Conservation (phyloP, 305 asterid species). For the Fraxinus dipetala region DNA sequence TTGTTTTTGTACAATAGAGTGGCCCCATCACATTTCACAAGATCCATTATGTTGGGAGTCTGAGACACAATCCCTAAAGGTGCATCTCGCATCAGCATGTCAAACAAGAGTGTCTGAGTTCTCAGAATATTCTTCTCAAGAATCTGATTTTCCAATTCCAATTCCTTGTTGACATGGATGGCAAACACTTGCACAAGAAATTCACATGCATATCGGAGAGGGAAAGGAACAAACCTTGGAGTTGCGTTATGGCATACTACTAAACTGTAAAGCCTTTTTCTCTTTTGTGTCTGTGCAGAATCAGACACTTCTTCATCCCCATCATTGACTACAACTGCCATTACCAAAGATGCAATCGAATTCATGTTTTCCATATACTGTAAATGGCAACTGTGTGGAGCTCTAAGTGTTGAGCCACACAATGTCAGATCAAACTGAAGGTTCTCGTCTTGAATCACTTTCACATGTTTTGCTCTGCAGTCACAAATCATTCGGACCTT, state of each 20-base stretch:
- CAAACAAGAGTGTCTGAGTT: conserved; percentile 88
- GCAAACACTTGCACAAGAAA: conserved; percentile 89
- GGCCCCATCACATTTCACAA: conserved; percentile 92
- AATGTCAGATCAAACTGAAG: conserved; percentile 68
- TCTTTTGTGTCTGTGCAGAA: conserved; percentile 50
- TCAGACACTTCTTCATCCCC: conserved; percentile 64
- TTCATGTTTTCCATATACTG: conserved; percentile 95
- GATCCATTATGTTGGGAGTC: conserved; percentile 89
- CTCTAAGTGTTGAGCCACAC: conserved; percentile 87
- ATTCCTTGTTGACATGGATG: conserved; percentile 83
- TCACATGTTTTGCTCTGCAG: conserved; percentile 73
- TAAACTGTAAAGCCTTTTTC: conserved; percentile 82
- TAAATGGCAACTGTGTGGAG: conserved; percentile 85
- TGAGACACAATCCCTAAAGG: conserved; percentile 86
- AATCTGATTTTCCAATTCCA: conserved; percentile 72
- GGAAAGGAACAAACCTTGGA: conserved; percentile 91
- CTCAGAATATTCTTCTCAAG: conserved; percentile 84
- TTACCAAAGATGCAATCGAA: conserved; percentile 82
- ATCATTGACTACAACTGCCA: conserved; percentile 84
- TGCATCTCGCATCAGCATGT: conserved; percentile 81
- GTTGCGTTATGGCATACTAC: conserved; percentile 86
- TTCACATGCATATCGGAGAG: conserved; percentile 94
- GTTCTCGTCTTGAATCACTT: conserved; percentile 77
- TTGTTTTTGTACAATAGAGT: conserved; percentile 55
- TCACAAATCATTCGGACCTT: conserved; percentile 92